Conservation (phyloP, 2,329 filamentous ascomycete species). For the Pseudogymnoascus sp. region DNA sequence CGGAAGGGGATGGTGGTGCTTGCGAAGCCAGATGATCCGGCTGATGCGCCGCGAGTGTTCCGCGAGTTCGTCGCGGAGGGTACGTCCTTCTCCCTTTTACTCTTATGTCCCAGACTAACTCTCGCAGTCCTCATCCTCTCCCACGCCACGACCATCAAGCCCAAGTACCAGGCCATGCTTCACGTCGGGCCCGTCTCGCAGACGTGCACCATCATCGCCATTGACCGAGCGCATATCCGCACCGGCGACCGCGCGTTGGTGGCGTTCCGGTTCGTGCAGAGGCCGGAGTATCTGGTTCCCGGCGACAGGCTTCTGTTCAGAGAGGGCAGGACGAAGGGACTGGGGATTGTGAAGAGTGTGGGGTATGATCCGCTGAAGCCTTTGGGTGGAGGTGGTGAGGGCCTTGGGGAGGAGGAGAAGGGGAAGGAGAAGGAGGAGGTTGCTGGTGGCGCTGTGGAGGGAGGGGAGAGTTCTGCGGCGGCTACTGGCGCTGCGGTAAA, state of each 20-base stretch:
- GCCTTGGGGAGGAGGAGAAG: slow-evolving; percentile 1
- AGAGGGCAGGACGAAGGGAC: slow-evolving; percentile 87
- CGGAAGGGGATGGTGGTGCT: slow-evolving; percentile 97
- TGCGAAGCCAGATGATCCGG: slow-evolving; percentile 60
- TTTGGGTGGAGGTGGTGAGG: slow-evolving; percentile 27
- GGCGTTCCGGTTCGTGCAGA: slow-evolving; percentile 88
- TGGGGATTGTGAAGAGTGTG: slow-evolving; percentile 87
- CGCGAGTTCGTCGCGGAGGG: slow-evolving; percentile 73
- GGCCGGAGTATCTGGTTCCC: slow-evolving; percentile 83
- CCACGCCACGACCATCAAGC: slow-evolving; percentile 94
- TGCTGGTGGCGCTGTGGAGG: slow-evolving; percentile 4
- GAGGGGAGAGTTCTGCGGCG: not conserved
- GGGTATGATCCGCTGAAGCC: slow-evolving; percentile 68
- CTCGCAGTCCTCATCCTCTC: slow-evolving; percentile 75
- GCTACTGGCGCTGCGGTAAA: not conserved
- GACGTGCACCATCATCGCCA: slow-evolving; percentile 94
- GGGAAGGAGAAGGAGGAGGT: not conserved
- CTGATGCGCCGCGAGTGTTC: slow-evolving; percentile 62
- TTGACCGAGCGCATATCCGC: slow-evolving; percentile 89
- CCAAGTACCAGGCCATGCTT: slow-evolving; percentile 95
- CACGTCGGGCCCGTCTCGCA: slow-evolving; percentile 93
- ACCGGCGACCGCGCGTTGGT: slow-evolving; percentile 92
- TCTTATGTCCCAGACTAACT: slow-evolving; percentile 3
- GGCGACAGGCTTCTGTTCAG: slow-evolving; percentile 89
- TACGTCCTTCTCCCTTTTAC: slow-evolving; percentile 29